Percentiles rank a stretch among this genome's conserved stretches.
These are phyloP conservation scores for Scheffersomyces illinoinensis DNA, from an alignment of 1,139 yeast genomes.

Conservation along the genomic window DNA sequence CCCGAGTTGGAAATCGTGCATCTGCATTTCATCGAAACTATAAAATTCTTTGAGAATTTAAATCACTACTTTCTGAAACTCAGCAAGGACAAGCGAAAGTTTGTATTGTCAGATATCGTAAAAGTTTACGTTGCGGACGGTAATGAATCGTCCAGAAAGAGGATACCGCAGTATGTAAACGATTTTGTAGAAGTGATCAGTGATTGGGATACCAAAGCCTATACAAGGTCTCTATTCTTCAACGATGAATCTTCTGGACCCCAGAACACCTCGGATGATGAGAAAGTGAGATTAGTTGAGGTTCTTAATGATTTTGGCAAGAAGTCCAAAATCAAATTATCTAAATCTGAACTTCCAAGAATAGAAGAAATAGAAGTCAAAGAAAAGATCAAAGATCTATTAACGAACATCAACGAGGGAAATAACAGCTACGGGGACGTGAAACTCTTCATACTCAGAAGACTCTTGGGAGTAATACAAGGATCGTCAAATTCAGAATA, in stretches of 20 bases:
- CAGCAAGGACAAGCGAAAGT: not conserved
- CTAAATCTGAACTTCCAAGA: conserved; percentile 10
- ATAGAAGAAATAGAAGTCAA: conserved; percentile 16
- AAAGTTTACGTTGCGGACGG: conserved; percentile 15
- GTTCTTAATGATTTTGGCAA: conserved; percentile 39
- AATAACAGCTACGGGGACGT: conserved; percentile 48
- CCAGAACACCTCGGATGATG: conserved; percentile 26
- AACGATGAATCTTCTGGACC: conserved; percentile 13
- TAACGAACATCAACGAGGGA: conserved; percentile 29
- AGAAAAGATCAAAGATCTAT: conserved; percentile 22
- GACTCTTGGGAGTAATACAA: conserved; percentile 27
- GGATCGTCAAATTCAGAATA: conserved; percentile 5
- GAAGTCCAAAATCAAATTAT: conserved; percentile 12
- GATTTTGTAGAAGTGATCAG: conserved; percentile 29
- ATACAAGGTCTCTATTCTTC: conserved; percentile 13
- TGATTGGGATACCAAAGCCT: conserved; percentile 22
- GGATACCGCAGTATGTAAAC: conserved; percentile 10
- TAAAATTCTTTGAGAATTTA: conserved; percentile 20
- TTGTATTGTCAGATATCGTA: conserved; percentile 19
- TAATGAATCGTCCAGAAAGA: conserved; percentile 1
- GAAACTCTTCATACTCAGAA: conserved; percentile 44
- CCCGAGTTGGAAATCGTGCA: conserved; percentile 20
- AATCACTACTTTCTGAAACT: conserved; percentile 15
- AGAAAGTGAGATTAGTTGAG: conserved; percentile 36
- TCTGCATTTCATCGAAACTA: conserved; percentile 26